Percentiles rank a stretch among this genome's conserved stretches.
These are phyloP conservation scores for Leccinum broughii DNA, from an alignment of 768 basidiomycete genomes.

Conservation along the genomic window DNA sequence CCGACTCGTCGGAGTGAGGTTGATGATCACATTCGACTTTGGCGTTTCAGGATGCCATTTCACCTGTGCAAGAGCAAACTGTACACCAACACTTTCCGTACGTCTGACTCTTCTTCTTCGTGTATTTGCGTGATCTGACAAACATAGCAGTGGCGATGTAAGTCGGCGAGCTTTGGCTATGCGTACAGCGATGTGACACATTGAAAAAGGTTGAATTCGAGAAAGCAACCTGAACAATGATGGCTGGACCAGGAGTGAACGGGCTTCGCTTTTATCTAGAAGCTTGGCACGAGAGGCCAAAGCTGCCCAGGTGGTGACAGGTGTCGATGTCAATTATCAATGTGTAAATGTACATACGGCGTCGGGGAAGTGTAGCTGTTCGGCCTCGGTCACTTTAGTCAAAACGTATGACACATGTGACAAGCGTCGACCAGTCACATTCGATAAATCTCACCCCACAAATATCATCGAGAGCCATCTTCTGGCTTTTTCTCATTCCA, in stretches of 20 bases:
- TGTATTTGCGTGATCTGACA: slow-evolving; percentile 5
- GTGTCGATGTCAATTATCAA: background rate
- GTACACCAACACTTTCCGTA: slow-evolving; percentile 10
- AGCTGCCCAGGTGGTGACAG: background rate
- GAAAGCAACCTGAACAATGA: slow-evolving; percentile 1
- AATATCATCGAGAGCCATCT: background rate
- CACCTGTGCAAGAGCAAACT: slow-evolving; percentile 15
- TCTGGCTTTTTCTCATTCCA: background rate
- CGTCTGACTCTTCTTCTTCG: background rate
- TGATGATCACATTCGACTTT: background rate
- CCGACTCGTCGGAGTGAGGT: background rate
- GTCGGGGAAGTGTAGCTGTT: background rate
- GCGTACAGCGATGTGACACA: background rate
- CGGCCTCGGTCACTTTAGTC: background rate
- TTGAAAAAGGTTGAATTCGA: slow-evolving; percentile 2
- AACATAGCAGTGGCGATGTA: slow-evolving; percentile 11
- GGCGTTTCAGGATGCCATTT: slow-evolving; percentile 9
- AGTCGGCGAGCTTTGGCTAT: background rate
- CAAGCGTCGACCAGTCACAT: slow-evolving; percentile 1
- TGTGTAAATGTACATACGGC: background rate
- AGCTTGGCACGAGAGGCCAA: background rate
- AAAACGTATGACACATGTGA: background rate
- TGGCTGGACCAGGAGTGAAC: background rate
- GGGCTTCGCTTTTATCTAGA: background rate
- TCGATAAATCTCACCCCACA: background rate